phyloP scores from a whole-genome alignment of 139 green algal species.

The Auxenochlorella pyrenoidosa region DNA sequence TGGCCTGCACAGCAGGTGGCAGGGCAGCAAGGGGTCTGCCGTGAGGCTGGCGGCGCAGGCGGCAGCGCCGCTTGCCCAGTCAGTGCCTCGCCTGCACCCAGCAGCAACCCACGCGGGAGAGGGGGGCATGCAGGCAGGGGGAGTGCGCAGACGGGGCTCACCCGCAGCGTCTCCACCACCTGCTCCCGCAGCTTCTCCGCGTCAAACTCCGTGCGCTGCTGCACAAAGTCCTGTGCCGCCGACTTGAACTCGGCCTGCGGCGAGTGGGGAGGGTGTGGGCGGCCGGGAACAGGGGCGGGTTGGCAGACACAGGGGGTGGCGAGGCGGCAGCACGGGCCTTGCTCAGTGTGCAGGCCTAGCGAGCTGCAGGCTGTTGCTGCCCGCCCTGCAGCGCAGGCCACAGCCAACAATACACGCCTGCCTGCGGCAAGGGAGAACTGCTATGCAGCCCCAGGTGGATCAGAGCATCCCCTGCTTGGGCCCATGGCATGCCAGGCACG shows the following conservation, averaged over 20 bases:
- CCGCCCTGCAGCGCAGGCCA: neutral
- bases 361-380: neutral
- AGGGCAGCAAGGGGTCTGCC: neutral
- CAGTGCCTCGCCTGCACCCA: too few relatives aligned
- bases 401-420: too few relatives aligned
- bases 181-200: conserved; percentile 52
- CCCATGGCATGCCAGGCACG: too few relatives aligned
- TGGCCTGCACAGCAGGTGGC: conserved; percentile 24
- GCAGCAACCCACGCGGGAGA: too few relatives aligned
- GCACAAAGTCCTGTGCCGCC: conserved; percentile 21
- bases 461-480: too few relatives aligned
- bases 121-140: too few relatives aligned
- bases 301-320: neutral
- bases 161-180: conserved; percentile 33
- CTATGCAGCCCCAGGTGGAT: too few relatives aligned
- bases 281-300: neutral
- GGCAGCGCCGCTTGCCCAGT: neutral
- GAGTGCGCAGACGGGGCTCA: neutral
- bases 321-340: too few relatives aligned
- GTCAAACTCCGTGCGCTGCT: conserved; percentile 47
- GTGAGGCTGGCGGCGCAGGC: neutral
- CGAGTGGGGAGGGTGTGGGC: neutral
- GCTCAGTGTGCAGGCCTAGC: too few relatives aligned
- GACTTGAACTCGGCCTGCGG: conserved; percentile 40
- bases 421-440: too few relatives aligned